Base-by-base conservation (phyloP, 2,329 filamentous ascomycete genomes). In the Myotisia sp. region DNA sequence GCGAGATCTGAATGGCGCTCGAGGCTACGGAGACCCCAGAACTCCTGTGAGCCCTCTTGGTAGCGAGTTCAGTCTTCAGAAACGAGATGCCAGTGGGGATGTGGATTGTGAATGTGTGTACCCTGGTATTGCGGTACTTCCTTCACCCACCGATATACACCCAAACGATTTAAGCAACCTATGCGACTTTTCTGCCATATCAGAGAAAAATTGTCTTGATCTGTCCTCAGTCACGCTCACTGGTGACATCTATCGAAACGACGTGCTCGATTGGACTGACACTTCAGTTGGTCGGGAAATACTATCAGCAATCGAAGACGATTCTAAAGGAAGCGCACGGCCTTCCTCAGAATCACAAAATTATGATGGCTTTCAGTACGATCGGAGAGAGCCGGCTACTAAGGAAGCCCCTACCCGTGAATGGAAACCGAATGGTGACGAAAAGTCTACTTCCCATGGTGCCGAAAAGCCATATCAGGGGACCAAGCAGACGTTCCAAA, bases 21-120 rank as follows among this genome's bases (percentile, higher is more conserved):
- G 12, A 7, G 24, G 29, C 20, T 23, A 23, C 20, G 29, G 24
- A 16, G 24, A 22, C 20, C 29, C 29, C 12, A 6, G 29, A 19
- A 32, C 29, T 16, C 22, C 20, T 23, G n/a, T n/a, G n/a, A 32
- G 29, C 29, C 29, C 29, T 16, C 29, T 19, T 16, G 29, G 19
- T 5, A 23, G 20, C 3, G 20, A 32, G 16, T 19, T 23, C 18
- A 32, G 29, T 22, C 22, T 23, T 17, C 22, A 20, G 12, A 24
- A 26, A 8, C 32, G 32, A 21, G 20, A 8, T 12, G 13, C 32
- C 9, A 32, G 20, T 22, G 16, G 32, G 30, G 36, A 37, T 22
- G 37, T 41, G 4, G 35, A 44, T 14, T 27, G 35, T 22, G 30
- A 41, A 39, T 41, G 36, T 23, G 36, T 35, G 30, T 33, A 33